Base-by-base conservation (phyloP, 208 protist genomes). In the Porcisia deanei region DNA sequence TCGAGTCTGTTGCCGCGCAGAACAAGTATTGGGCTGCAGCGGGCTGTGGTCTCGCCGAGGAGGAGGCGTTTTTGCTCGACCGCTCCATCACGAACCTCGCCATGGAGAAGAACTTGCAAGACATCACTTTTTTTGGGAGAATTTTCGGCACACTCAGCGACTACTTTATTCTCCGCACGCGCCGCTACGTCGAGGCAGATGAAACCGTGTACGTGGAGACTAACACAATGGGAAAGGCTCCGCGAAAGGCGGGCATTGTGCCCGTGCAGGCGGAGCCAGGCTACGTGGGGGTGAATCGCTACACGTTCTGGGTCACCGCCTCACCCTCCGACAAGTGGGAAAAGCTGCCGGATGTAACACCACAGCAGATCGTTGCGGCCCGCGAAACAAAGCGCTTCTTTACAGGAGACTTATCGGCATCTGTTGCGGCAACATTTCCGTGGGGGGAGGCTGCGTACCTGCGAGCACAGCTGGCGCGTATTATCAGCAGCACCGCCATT, bases 381-480 rank as follows among this genome's bases (percentile, higher is more conserved):
- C 85, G 96, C 73, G 67, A 82, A 43, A 96, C 98, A 65, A 93
- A 91, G 64, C 91, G 95, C 30, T 79, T 91, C 47, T 97, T 99
- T 76, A 98, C 94, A 8, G 98, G 98, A 41, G 77, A 98, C 77
- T 85, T 99, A 2, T 77, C 93, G 58, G 86, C 91, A 4, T 54
- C 83, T 22, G 93, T 99, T 20, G 77, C 91, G 7, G 82, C 81
- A 58, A 84, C 91, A 3, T 99, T 99, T 77, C 92, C 94, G 47
- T 98, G 98, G 85, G 92, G 80, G 14, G 97, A 99, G 82, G 82
- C 88, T 1, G 83, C 94, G 60, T 96, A 95, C 77, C 85, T 99
- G 60, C 93, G 98, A 58, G 98, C 97, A 12, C 96, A 98, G 79
- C 92, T 99, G 53, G 86, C 96, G 39, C 94, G 98, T 79, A 98